Percentiles rank a stretch among this genome's conserved stretches.
Conservation (phyloP, 2,329 filamentous ascomycete genomes). For the Alternaria hordeiaustralica region DNA sequence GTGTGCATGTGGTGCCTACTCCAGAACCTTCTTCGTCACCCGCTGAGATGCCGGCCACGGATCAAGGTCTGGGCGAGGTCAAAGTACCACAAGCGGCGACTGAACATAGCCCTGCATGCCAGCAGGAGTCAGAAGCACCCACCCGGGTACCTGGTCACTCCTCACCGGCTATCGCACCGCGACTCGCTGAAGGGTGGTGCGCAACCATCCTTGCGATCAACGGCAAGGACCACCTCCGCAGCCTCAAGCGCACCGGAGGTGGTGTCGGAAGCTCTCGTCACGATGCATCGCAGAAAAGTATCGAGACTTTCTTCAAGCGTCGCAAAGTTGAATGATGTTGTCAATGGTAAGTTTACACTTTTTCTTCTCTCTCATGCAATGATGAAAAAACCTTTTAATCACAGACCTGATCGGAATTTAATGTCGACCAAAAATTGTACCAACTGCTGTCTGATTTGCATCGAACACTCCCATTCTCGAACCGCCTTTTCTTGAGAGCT, state of each 20-base stretch:
- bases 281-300: conserved; percentile 76
- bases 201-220: conserved; percentile 69
- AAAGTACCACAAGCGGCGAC: not conserved
- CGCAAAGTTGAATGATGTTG: conserved; percentile 49
- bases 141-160: not conserved
- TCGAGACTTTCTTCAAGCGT: conserved; percentile 79
- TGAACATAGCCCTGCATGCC: not conserved
- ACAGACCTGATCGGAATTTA: conserved; percentile 84
- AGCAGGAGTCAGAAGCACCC: not conserved
- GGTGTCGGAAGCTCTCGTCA: conserved; percentile 81
- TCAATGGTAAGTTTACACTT: conserved; percentile 31
- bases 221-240: conserved; percentile 71
- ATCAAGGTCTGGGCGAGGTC: not conserved
- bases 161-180: not conserved
- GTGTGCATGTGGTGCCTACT: not conserved
- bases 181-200: conserved; percentile 49
- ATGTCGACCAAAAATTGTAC: conserved; percentile 75
- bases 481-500: not conserved
- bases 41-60: not conserved
- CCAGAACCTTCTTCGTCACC: not conserved
- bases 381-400: conserved; percentile 67
- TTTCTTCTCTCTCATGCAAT: conserved; percentile 44
- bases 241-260: conserved; percentile 78
- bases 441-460: conserved; percentile 79
- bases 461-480: not conserved